phyloP scores from a whole-genome alignment of 257 asterid species.

The Salvia rosmarinus region DNA sequence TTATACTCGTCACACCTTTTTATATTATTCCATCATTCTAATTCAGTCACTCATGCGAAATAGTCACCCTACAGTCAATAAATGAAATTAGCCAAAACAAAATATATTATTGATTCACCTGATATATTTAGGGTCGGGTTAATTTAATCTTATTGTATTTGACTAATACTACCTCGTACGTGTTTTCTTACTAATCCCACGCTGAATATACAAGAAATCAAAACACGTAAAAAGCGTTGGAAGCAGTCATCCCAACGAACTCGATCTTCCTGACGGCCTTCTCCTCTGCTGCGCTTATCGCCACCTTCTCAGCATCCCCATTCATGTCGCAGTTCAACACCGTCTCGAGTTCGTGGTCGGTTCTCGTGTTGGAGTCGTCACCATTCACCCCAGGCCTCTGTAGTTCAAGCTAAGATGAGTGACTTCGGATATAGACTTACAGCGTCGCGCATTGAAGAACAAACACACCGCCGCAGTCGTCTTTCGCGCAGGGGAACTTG shows the following conservation, averaged over 20 bases:
- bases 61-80: too few relatives aligned
- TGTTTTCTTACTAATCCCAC: slow-evolving; percentile 17
- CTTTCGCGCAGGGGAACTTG: slow-evolving; percentile 72
- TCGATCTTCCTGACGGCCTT: slow-evolving; percentile 33
- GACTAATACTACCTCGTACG: slow-evolving; percentile 29
- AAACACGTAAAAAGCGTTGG: neutral
- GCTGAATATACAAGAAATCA: neutral
- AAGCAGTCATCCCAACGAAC: neutral
- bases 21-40: too few relatives aligned
- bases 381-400: slow-evolving; percentile 27
- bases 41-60: too few relatives aligned
- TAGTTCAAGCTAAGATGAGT: slow-evolving; percentile 63
- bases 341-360: slow-evolving; percentile 75
- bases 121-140: neutral
- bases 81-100: slow-evolving; percentile 14
- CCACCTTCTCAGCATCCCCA: slow-evolving; percentile 26
- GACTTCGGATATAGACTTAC: slow-evolving; percentile 59
- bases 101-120: slow-evolving; percentile 21
- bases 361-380: neutral
- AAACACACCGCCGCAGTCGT: slow-evolving; percentile 78
- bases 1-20: too few relatives aligned
- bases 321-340: slow-evolving; percentile 58
- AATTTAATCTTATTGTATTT: slow-evolving; percentile 4
- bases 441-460: slow-evolving; percentile 63
- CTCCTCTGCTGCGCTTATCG: slow-evolving; percentile 26